Evolutionary conservation across 768 basidiomycete genomes (phyloP).

Genomic region (Steccherinum ochraceum): DNA sequence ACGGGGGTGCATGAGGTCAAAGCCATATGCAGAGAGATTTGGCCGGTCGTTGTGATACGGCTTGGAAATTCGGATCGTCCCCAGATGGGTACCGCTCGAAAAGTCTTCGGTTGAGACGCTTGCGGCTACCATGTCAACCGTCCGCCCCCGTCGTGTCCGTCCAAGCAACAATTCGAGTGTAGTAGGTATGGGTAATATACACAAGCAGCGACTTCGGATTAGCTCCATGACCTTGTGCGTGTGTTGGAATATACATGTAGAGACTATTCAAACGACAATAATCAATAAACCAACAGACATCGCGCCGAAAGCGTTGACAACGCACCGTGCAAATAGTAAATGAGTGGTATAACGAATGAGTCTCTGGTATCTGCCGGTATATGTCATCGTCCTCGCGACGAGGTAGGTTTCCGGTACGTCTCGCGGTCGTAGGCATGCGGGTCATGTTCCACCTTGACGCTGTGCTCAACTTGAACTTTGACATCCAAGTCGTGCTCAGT

Average conservation of each 20-base stretch:
- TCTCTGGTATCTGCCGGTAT: no score
- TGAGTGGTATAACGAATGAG: not conserved
- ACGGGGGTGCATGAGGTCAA: not conserved
- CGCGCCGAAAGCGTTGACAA: not conserved
- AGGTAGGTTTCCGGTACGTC: slow-evolving; percentile 14
- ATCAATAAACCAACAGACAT: not conserved
- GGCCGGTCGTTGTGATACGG: not conserved
- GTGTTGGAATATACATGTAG: not conserved
- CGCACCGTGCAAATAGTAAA: not conserved
- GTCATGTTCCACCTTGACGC: slow-evolving; percentile 16
- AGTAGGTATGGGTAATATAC: not conserved
- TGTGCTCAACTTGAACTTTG: slow-evolving; percentile 17
- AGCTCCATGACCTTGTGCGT: not conserved
- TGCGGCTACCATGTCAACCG: no score
- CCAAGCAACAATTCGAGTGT: not conserved
- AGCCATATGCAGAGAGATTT: not conserved
- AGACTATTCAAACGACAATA: not conserved
- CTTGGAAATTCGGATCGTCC: not conserved
- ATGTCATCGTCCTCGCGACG: slow-evolving; percentile 7
- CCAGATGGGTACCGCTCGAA: not conserved
- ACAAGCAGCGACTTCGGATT: not conserved
- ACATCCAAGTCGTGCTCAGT: slow-evolving; percentile 9
- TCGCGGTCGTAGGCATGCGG: slow-evolving; percentile 10
- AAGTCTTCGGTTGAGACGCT: not conserved
- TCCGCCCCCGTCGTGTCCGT: no score